Evolutionary conservation across 768 basidiomycete species (phyloP).

Genomic region (Macrolepiota fuliginosa): DNA sequence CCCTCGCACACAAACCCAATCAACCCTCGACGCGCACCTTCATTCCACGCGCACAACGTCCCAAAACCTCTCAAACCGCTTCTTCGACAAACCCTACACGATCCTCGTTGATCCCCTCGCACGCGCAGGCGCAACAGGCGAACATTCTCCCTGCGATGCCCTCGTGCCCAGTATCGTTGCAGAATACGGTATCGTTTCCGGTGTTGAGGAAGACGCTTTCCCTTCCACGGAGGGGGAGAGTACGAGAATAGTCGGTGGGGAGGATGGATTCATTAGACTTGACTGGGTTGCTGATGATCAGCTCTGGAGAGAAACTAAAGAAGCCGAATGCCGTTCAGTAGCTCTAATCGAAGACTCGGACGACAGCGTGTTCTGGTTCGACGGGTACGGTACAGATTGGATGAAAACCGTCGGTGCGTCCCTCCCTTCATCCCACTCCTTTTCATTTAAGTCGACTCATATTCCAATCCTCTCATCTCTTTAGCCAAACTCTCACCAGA

Average conservation of each 20-base stretch:
- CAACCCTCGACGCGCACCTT: constrained; percentile 66
- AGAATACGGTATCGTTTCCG: constrained; percentile 76
- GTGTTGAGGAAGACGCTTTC: constrained; percentile 52
- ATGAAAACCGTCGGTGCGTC: constrained; percentile 70
- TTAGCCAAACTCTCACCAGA: constrained; percentile 59
- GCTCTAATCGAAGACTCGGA: constrained; percentile 76
- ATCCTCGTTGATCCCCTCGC: constrained; percentile 83
- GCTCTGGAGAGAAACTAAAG: constrained; percentile 52
- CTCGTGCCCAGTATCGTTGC: constrained; percentile 84
- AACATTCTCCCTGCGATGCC: constrained; percentile 90
- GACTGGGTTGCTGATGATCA: constrained; percentile 73
- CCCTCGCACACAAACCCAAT: constrained; percentile 34
- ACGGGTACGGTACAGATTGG: constrained; percentile 83
- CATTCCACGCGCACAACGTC: constrained; percentile 65
- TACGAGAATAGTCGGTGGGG: neutral
- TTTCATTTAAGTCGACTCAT: neutral
- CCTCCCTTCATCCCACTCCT: neutral
- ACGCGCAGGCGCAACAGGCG: constrained; percentile 83
- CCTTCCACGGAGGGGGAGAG: constrained; percentile 9
- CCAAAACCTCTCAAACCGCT: constrained; percentile 70
- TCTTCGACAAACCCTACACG: constrained; percentile 86
- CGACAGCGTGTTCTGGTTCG: constrained; percentile 78
- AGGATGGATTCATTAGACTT: constrained; percentile 32
- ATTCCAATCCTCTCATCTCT: neutral
- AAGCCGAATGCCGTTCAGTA: constrained; percentile 56